Base-by-base conservation (phyloP, 106 monocot species). In the Allium fistulosum region DNA sequence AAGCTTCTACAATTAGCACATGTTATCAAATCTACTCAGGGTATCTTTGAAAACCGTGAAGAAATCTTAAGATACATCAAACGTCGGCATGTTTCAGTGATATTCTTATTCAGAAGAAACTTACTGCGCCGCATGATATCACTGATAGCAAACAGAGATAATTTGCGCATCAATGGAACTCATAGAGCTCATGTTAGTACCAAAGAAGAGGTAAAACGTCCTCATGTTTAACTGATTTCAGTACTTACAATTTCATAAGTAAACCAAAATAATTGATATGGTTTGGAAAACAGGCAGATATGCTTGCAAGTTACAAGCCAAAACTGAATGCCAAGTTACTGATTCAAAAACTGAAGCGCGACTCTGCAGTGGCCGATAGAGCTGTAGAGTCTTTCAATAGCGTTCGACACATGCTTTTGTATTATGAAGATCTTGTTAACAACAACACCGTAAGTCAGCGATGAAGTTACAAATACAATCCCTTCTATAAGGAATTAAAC, bases 111-210 rank as follows among this genome's bases (percentile, higher is more conserved):
- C 27, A 74, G 73, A 58, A 74, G 73, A 74, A 74, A 74, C 58
- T 63, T 79, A 70, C 53, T 87, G 47, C 68, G 75, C 8, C 71
- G 83, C 45, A 62, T 88, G 76, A 51, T 88, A 55, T 88, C 87
- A 13, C 37, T 88, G 49, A 37, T 80, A 12, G 80, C 87, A 61
- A 87, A 87, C 51, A 71, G 83, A 53, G 80, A 80, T 74, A 75
- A 67, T 37, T 81, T 75, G 67, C 76, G 69, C 53, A 46, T 83
- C 17, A 88, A 83, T 64, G 87, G 83, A 12, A 88, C 78, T 26
- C 87, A 88, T 67, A 80, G 71, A 74, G 83, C 87, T 67, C 87
- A 88, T 72, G 83, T 88, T 15, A 77, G 76, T 68, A 83, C 87
- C 8, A 74, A 73, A 49, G 49, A 77, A 15, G 87, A 88, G 83